Conservation (phyloP, 1,284 basidiomycete species). For the Ceratobasidium sp. region DNA sequence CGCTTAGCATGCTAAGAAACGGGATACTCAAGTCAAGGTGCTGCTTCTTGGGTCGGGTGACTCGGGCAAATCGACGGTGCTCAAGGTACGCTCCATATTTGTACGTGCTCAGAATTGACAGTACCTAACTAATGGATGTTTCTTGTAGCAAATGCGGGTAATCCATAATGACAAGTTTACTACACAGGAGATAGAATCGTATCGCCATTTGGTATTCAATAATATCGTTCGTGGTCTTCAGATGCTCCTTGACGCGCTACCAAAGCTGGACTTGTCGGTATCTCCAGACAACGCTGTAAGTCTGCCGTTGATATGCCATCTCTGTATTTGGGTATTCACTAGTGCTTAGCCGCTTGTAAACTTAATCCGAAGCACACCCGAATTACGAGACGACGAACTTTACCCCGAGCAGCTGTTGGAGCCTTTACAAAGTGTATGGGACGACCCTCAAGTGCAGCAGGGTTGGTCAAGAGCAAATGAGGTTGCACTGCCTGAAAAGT, state of each 20-base stretch:
- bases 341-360: constrained; percentile 58
- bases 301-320: background rate
- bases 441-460: constrained; percentile 79
- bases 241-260: constrained; percentile 87
- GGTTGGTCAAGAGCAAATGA: constrained; percentile 85
- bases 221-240: constrained; percentile 90
- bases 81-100: constrained; percentile 70
- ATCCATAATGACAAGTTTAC: constrained; percentile 86
- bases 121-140: constrained; percentile 5
- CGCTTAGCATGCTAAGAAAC: constrained; percentile 65
- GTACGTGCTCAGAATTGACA: constrained; percentile 50
- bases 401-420: constrained; percentile 76
- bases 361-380: constrained; percentile 76
- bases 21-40: constrained; percentile 85
- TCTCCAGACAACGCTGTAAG: constrained; percentile 67
- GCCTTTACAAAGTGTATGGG: constrained; percentile 82
- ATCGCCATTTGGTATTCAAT: constrained; percentile 90
- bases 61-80: constrained; percentile 91
- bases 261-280: constrained; percentile 85
- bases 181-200: constrained; percentile 79
- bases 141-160: constrained; percentile 83
- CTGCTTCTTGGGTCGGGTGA: constrained; percentile 93
- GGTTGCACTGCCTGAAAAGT: constrained; percentile 92
- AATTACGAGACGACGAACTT: constrained; percentile 83
- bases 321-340: background rate